Conservation (phyloP, 2,329 filamentous ascomycete genomes). For the Penicillium sp. region DNA sequence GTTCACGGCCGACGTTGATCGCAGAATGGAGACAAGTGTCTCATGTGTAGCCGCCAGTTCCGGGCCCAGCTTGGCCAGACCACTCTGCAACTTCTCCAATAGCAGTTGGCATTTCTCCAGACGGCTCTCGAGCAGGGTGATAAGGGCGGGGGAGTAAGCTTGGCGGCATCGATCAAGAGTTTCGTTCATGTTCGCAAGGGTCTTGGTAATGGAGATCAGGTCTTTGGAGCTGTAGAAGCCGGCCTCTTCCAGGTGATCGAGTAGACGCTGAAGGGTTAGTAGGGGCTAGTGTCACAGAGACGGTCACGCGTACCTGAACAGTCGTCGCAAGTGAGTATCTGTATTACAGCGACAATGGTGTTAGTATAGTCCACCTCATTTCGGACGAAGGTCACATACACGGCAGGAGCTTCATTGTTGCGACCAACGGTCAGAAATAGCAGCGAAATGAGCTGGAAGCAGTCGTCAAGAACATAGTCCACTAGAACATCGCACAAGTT, state of each 20-base stretch:
- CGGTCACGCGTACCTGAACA: conserved; percentile 47
- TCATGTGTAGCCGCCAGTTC: conserved; percentile 70
- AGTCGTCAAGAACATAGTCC: conserved; percentile 58
- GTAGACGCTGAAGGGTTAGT: conserved; percentile 50
- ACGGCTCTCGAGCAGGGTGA: conserved; percentile 67
- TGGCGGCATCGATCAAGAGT: conserved; percentile 61
- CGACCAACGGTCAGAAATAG: conserved; percentile 94
- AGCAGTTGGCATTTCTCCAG: conserved; percentile 62
- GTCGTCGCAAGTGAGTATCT: conserved; percentile 56
- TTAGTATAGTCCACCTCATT: too few relatives aligned
- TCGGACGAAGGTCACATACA: conserved; percentile 50
- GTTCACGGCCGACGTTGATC: conserved; percentile 79
- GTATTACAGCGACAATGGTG: conserved; percentile 5
- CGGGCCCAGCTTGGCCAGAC: conserved; percentile 60
- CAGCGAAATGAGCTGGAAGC: conserved; percentile 72
- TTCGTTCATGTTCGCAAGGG: conserved; percentile 59
- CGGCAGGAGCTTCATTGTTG: conserved; percentile 88
- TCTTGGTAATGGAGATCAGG: conserved; percentile 67
- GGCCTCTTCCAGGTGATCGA: conserved; percentile 88
- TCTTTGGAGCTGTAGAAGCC: conserved; percentile 83
- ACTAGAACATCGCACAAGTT: too few relatives aligned
- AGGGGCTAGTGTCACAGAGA: too few relatives aligned
- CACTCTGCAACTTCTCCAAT: conserved; percentile 48
- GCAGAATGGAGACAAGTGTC: conserved; percentile 78
- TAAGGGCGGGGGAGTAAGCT: conserved; percentile 64